Evolutionary conservation across 2,329 filamentous ascomycete genomes (phyloP), one percentile per base, ranked within the genome.

Genomic region (Penicillium capsulatum): DNA sequence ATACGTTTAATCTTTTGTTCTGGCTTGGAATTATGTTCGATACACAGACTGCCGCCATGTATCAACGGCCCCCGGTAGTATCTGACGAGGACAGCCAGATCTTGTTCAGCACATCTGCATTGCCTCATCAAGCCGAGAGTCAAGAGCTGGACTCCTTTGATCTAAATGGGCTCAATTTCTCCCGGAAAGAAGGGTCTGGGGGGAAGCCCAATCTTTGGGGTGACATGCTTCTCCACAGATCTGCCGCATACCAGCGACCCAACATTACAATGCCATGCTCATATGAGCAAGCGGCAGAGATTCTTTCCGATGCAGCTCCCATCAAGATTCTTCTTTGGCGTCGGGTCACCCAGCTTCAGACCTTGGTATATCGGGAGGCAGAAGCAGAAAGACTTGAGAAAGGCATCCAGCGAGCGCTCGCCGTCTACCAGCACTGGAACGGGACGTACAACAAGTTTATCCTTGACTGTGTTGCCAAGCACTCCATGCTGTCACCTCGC

Each of bases 11-110:
- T 9, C 58, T 80, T 8, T 51, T 80, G 2, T 79, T 75, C 50
- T 80, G 77, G 77, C 61, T 80, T 11, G 73, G 72, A 0, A 64
- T 79, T 31, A 80, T 80, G 76, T 75, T 77, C 33, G 76, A 80
- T 49, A 79, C 76, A 0, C 57, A 79, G 7, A 76, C 73, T 0
- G 69, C 76, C 0, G 74, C 74, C 1, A 75, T 80, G 65, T 67
- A 73, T 35, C 63, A 69, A 34, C 66, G 69, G 1, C 66, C 70
- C 3, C 52, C 70, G 0, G 65, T 71, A 1, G 62, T 73, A 4
- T 67, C 64, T 2, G 68, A 72, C 42, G 69, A 71, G 45, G 70
- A 73, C 38, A 71, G 67, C 38, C 63, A 70, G 29, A 59, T 69
- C 22, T 52, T 47, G 29, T 47, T 39, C 14, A 32, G 32, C 3